Base-by-base conservation (phyloP, 345 rosid species). In the Aquilaria sinensis region DNA sequence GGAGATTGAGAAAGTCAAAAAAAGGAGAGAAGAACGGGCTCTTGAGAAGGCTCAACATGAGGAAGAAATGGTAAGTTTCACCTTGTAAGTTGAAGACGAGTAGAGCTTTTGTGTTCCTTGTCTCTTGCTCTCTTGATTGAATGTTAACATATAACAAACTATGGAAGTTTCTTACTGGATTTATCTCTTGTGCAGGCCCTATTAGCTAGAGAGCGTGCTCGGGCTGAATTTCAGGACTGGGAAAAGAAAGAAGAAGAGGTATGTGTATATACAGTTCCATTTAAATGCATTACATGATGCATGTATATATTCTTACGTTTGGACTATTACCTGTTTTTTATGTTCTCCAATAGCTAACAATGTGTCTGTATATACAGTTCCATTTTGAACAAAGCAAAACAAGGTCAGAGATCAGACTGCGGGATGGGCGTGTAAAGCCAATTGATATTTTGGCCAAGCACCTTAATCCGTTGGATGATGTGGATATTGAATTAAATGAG, bases 181-280 rank as follows among this genome's bases (percentile, higher is more conserved):
- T 15, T 58, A 6, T 59, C 31, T 67, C 45, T 43, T 65, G 56
- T 78, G 57, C 78, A 93, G 97, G 96, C 95, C 23, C 12, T 90
- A 66, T 75, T 94, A 73, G 96, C 97, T 30, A 88, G 99, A 74
- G 99, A 94, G 61, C 96, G 96, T 69, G 95, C 99, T 60, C 80
- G 95, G 65, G 99, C 97, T 68, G 99, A 94, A 74, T 86, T 82
- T 73, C 96, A 90, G 57, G 99, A 94, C 58, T 94, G 95, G 97
- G 99, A 94, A 84, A 94, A 86, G 79, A 94, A 90, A 69, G 99
- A 94, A 68, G 96, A 90, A 68, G 96, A 94, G 90, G 99, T 86
- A 68, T 61, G 52, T 3, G 31, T 52, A 31, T 2, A 58, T 49
- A 56, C 67, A 29, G 23, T 23, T 23, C 23, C 23, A 23, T 23